These are phyloP conservation scores for Pichia kluyveri DNA, from an alignment of 805 yeast species.

Conservation along the genomic window DNA sequence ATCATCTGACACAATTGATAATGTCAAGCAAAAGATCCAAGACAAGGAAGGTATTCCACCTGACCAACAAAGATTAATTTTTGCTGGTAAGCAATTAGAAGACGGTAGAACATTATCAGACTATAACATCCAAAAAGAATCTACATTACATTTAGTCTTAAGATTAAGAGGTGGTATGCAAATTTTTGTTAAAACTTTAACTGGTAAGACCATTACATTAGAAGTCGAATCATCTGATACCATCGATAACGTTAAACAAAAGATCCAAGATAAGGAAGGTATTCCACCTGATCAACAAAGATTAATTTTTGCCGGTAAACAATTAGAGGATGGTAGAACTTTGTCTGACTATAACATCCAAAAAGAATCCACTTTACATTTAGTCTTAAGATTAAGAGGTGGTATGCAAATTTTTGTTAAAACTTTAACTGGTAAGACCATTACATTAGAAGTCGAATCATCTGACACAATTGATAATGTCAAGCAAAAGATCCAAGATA, in stretches of 20 bases:
- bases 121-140: conserved; percentile 93
- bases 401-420: conserved; percentile 70
- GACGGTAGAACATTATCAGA: conserved; percentile 93
- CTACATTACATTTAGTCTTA: conserved; percentile 53
- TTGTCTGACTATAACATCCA: conserved; percentile 96
- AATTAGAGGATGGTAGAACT: conserved; percentile 94
- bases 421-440: conserved; percentile 54
- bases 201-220: conserved; percentile 67
- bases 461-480: conserved; percentile 97
- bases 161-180: conserved; percentile 75
- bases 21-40: conserved; percentile 90
- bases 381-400: conserved; percentile 97
- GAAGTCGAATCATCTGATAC: conserved; percentile 98
- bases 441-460: conserved; percentile 93
- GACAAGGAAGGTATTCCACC: conserved; percentile 97
- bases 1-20: conserved; percentile 92
- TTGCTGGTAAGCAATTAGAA: conserved; percentile 94
- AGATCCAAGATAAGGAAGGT: conserved; percentile 96
- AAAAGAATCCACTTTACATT: conserved; percentile 93
- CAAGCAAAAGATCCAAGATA: conserved; percentile 93
- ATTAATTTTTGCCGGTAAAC: conserved; percentile 96
- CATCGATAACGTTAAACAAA: conserved; percentile 92
- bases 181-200: conserved; percentile 46
- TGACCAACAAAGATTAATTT: conserved; percentile 90
- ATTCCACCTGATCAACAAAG: conserved; percentile 98